Evolutionary conservation across 2,329 filamentous ascomycete genomes (phyloP), one percentile per base, ranked within the genome.

Genomic region (Leptographium flavum): DNA sequence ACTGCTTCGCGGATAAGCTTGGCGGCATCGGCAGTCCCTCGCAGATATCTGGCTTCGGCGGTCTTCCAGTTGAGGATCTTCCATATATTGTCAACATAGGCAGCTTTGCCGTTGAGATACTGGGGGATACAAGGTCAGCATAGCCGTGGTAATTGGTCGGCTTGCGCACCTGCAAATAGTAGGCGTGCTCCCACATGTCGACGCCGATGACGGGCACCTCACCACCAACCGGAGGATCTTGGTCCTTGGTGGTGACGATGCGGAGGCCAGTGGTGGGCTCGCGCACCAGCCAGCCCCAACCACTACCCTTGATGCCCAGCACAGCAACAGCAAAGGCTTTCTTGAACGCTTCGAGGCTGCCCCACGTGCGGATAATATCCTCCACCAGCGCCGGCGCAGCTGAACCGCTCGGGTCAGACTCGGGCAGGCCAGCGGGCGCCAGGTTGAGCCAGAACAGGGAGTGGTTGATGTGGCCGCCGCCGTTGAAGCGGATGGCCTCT

Each of bases 161-260:
- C 27, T 17, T 19, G 23, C 38, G 11, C 19, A 80, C 77, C 70
- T 86, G 85, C n/a, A 93, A 65, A 58, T 94, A 94, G 59, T 93
- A 94, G 1, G 87, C 87, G 66, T 94, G 87, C 66, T 94, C 87
- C 87, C 86, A 93, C 76, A 93, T 90, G 60, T 94, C 87, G 2
- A 94, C 70, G 0, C 85, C 86, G 36, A 87, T 70, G 19, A 94
- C 65, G 9, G 81, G 81, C n/a, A 76, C 71, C 52, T 79, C 74
- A 5, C 74, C 71, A 15, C 68, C 55, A 13, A 81, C 73, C 5
- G 86, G 73, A 1, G 81, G 80, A 57, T 93, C 87, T 66, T 94
- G 87, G 58, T 94, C 86, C 60, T 87, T 86, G n/a, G 83, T 87
- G 0, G 81, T 87, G 9, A 82, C 70, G 52, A 94, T 84, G 46